phyloP scores from a whole-genome alignment of 495 filamentous ascomycete genomes.

The Hypoxylon perforatum region DNA sequence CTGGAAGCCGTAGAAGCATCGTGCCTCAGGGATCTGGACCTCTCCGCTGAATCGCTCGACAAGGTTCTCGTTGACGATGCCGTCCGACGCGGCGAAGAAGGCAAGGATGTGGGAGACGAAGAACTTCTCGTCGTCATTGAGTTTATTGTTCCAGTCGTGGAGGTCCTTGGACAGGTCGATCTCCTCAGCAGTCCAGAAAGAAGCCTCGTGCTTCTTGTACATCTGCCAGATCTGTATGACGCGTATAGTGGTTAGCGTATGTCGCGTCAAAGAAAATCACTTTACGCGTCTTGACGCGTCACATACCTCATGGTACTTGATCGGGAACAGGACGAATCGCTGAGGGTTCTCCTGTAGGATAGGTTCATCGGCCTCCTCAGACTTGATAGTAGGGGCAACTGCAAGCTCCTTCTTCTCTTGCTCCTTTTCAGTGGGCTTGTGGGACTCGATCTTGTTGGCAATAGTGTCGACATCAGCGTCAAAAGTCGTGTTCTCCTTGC shows the following conservation, averaged over 20 bases:
- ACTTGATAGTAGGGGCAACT: constrained; percentile 71
- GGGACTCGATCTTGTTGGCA: constrained; percentile 62
- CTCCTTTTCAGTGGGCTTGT: constrained; percentile 62
- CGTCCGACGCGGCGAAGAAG: constrained; percentile 99
- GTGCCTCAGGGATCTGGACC: constrained; percentile 96
- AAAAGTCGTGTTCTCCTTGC: constrained; percentile 86
- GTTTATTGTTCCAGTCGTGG: constrained; percentile 97
- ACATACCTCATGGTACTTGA: constrained; percentile 99
- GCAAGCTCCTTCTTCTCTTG: constrained; percentile 59
- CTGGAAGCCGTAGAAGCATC: constrained; percentile 99
- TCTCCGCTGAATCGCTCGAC: constrained; percentile 97
- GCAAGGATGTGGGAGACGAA: constrained; percentile 98
- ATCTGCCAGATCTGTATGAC: constrained; percentile 96
- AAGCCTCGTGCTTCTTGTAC: constrained; percentile 99
- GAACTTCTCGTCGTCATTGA: constrained; percentile 97
- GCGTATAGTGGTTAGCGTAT: constrained; percentile 55
- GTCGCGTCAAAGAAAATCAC: constrained; percentile 59
- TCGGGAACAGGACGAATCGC: constrained; percentile 97
- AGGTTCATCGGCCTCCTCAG: constrained; percentile 84
- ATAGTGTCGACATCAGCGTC: constrained; percentile 67
- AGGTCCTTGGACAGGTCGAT: constrained; percentile 99
- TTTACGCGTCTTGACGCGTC: constrained; percentile 53
- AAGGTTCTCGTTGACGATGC: constrained; percentile 99
- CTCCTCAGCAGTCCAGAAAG: constrained; percentile 99
- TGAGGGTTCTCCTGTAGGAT: constrained; percentile 95